These are phyloP conservation scores for Phylloporus scabripes DNA, from an alignment of 768 basidiomycete genomes.

Conservation along the genomic window DNA sequence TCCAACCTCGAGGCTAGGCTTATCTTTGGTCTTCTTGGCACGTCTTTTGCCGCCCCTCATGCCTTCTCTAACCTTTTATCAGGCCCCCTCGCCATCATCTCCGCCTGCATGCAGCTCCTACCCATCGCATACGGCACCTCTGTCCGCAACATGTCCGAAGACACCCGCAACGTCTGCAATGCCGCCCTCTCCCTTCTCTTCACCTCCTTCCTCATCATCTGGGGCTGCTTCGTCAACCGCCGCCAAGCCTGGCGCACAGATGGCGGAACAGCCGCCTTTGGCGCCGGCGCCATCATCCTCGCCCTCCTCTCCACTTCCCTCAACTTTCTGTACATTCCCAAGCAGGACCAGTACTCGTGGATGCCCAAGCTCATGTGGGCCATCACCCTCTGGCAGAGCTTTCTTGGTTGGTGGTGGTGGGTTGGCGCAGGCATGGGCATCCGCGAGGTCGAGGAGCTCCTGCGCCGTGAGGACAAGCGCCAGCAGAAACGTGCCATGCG, in stretches of 20 bases:
- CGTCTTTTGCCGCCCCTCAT: constrained; percentile 12
- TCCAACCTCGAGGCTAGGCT: constrained; percentile 83
- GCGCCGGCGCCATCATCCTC: constrained; percentile 75
- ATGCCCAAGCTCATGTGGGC: constrained; percentile 86
- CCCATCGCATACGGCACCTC: constrained; percentile 42
- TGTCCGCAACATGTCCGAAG: constrained; percentile 55
- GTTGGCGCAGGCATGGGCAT: constrained; percentile 87
- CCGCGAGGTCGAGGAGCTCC: constrained; percentile 61
- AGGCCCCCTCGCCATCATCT: constrained; percentile 82
- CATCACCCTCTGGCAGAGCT: constrained; percentile 94
- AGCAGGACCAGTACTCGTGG: constrained; percentile 86
- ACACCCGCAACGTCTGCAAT: constrained; percentile 91
- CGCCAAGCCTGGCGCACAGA: constrained; percentile 93
- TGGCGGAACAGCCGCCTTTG: constrained; percentile 94
- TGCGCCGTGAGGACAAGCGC: constrained; percentile 50
- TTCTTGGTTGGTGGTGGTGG: constrained; percentile 99
- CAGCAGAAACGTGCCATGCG: constrained; percentile 43
- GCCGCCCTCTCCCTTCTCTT: constrained; percentile 95
- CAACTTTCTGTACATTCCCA: constrained; percentile 83
- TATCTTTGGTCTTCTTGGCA: constrained; percentile 79
- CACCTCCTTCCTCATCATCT: constrained; percentile 81
- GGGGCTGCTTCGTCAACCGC: constrained; percentile 90
- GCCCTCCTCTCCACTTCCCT: constrained; percentile 79
- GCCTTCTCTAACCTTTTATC: not conserved
- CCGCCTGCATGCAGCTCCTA: constrained; percentile 80